These are phyloP conservation scores for Coemansia sp. DNA, from an alignment of 192 early-diverging fungal species.

Conservation along the genomic window DNA sequence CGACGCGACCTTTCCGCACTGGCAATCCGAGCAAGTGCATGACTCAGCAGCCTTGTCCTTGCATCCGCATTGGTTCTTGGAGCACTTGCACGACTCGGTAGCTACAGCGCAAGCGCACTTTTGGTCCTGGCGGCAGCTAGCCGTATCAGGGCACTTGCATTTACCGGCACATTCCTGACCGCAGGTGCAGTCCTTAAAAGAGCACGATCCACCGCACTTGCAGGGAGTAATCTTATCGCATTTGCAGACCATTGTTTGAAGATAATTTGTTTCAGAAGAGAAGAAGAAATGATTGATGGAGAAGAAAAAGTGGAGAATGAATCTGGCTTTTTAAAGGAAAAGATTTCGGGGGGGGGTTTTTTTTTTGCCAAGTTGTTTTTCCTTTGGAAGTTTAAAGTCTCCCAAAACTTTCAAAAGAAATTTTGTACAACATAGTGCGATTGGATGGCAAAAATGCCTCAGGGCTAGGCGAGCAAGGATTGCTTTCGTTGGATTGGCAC, in stretches of 20 bases:
- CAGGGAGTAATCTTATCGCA: slow-evolving; percentile 20
- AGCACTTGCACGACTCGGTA: slow-evolving; percentile 24
- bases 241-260: slow-evolving; percentile 14
- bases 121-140: slow-evolving; percentile 18
- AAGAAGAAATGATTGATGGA: not conserved
- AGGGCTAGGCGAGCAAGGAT: not conserved
- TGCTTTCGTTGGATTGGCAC: not conserved
- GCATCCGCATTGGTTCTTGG: slow-evolving; percentile 4
- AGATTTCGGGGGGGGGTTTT: not conserved
- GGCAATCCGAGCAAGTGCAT: slow-evolving; percentile 22
- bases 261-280: not conserved
- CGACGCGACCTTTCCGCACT: slow-evolving; percentile 17
- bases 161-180: slow-evolving; percentile 17
- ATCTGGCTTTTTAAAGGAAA: slow-evolving; percentile 1
- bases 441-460: not conserved
- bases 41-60: slow-evolving; percentile 13
- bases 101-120: slow-evolving; percentile 25
- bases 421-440: not conserved
- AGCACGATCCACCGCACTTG: slow-evolving; percentile 29
- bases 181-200: slow-evolving; percentile 17
- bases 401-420: not conserved
- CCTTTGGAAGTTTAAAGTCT: too few species aligned
- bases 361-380: not conserved
- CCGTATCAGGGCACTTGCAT: slow-evolving; percentile 22
- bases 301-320: not conserved